Evolutionary conservation across 306 rosid genomes (phyloP).

Genomic region (Castanospermum australe): DNA sequence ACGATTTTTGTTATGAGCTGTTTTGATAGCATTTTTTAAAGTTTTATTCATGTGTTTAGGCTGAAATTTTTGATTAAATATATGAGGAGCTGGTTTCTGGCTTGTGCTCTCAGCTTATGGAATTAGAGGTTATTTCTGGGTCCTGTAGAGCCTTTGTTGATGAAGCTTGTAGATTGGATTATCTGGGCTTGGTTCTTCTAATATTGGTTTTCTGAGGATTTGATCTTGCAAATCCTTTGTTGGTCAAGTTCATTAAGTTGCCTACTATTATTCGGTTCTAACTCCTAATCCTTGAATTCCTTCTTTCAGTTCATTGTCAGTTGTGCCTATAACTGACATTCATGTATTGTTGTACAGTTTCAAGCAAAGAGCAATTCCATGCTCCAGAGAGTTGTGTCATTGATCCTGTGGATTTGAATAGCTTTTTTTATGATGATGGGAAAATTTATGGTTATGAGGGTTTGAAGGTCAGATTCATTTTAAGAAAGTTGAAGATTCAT

Average conservation of each 20-base stretch:
- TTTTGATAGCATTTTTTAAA: background rate
- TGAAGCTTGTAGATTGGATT: background rate
- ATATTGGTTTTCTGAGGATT: background rate
- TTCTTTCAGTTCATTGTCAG: background rate
- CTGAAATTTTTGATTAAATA: background rate
- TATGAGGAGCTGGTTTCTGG: background rate
- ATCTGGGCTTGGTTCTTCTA: background rate
- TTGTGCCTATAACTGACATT: background rate
- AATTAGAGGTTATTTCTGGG: background rate
- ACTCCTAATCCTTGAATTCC: background rate
- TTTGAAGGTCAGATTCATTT: conserved; percentile 56
- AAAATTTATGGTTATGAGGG: conserved; percentile 84
- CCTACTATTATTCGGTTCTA: background rate
- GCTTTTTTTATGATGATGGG: conserved; percentile 73
- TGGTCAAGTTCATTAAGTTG: background rate
- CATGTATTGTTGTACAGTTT: conserved; percentile 43
- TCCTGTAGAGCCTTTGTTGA: background rate
- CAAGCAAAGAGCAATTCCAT: conserved; percentile 68
- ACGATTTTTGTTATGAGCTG: background rate
- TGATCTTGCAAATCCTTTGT: background rate
- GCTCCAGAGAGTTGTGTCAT: conserved; percentile 47
- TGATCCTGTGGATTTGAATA: conserved; percentile 68
- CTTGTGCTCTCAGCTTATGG: background rate
- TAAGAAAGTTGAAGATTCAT: background rate
- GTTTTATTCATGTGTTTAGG: background rate